Conservation (phyloP, 345 rosid species). For the Arabis alpina region DNA sequence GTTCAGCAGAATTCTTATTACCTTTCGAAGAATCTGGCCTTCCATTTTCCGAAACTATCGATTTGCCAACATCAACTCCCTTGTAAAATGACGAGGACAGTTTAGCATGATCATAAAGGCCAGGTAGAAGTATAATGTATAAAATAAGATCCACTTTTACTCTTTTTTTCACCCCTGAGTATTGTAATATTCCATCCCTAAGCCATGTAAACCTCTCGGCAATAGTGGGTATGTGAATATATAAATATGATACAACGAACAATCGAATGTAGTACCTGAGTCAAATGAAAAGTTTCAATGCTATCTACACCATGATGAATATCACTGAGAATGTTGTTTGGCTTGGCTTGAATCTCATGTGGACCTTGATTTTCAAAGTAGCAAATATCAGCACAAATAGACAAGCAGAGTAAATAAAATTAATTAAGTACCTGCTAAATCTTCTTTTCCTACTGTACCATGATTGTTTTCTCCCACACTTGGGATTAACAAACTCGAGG, state of each 20-base stretch:
- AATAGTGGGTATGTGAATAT: not conserved
- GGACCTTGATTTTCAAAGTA: conserved; percentile 46
- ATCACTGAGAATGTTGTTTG: conserved; percentile 38
- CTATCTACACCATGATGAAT: conserved; percentile 37
- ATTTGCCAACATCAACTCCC: conserved; percentile 53
- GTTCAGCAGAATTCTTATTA: conserved; percentile 46
- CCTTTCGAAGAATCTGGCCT: conserved; percentile 42
- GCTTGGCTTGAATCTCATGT: conserved; percentile 47
- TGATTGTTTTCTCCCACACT: conserved; percentile 53
- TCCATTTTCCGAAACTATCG: conserved; percentile 47
- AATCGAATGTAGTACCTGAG: conserved; percentile 55
- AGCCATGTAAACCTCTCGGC: conserved; percentile 25
- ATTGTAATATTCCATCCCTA: conserved; percentile 21
- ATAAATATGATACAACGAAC: conserved; percentile 2
- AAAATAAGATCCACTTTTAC: not conserved
- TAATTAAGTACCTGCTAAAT: conserved; percentile 50
- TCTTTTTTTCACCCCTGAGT: not conserved
- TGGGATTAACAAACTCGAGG: conserved; percentile 41
- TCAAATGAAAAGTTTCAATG: conserved; percentile 45
- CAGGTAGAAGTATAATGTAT: conserved; percentile 4
- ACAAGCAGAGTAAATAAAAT: conserved; percentile 11
- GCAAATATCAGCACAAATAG: conserved; percentile 7
- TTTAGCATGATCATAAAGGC: conserved; percentile 19
- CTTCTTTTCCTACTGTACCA: conserved; percentile 45
- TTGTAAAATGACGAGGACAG: conserved; percentile 38